Evolutionary conservation across 768 basidiomycete species (phyloP).

Genomic region (Xerocomus brunneocitrinus): DNA sequence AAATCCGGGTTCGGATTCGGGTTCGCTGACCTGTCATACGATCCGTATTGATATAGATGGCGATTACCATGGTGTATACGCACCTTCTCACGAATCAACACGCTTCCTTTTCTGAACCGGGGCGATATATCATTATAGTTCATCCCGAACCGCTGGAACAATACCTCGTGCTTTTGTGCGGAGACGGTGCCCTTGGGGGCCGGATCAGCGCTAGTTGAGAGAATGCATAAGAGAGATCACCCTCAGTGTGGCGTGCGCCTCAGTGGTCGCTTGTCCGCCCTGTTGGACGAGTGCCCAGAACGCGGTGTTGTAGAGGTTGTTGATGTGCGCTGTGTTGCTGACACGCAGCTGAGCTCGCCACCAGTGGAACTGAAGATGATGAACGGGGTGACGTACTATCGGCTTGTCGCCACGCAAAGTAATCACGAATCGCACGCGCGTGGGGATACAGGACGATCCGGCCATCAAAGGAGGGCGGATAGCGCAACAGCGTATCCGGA

Average conservation of each 20-base stretch:
- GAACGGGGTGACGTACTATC: conserved; percentile 62
- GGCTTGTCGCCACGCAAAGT: conserved; percentile 93
- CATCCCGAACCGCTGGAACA: conserved; percentile 75
- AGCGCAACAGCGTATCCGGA: conserved; percentile 62
- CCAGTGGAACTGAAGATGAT: background rate
- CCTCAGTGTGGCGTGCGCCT: conserved; percentile 77
- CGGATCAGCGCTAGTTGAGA: conserved; percentile 8
- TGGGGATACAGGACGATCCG: conserved; percentile 80
- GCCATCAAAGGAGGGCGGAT: conserved; percentile 92
- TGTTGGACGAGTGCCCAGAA: conserved; percentile 93
- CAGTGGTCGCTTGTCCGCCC: conserved; percentile 68
- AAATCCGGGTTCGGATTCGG: background rate
- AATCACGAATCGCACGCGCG: conserved; percentile 72
- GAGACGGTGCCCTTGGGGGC: conserved; percentile 76
- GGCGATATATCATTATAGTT: conserved; percentile 81
- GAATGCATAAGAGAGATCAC: conserved; percentile 37
- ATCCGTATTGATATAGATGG: background rate
- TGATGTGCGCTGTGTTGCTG: conserved; percentile 76
- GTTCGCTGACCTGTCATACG: conserved; percentile 6
- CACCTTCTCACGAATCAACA: conserved; percentile 68
- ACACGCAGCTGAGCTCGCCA: conserved; percentile 15
- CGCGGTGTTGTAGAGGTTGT: conserved; percentile 93
- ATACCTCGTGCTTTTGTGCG: conserved; percentile 85
- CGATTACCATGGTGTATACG: background rate
- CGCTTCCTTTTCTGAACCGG: conserved; percentile 80